Conservation (phyloP, 495 filamentous ascomycete species). For the Hypoxylon fuscum region DNA sequence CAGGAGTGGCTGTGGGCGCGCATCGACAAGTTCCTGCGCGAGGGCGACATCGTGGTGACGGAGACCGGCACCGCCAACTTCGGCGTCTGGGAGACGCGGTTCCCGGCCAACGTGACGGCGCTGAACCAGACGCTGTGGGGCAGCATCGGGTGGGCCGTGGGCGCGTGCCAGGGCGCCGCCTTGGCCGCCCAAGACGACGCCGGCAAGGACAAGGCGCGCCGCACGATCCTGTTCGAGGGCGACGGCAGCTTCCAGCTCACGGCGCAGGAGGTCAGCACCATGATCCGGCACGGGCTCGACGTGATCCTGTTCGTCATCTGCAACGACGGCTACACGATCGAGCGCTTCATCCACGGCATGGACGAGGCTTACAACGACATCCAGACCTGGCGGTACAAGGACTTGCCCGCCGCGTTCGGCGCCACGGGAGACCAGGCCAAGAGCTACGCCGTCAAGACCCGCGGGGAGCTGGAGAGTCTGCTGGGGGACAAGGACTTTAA, state of each 20-base stretch:
- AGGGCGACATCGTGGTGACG: constrained; percentile 82
- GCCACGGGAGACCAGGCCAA: constrained; percentile 62
- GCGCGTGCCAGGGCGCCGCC: constrained; percentile 79
- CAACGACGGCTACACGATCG: constrained; percentile 81
- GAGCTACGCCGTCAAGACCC: constrained; percentile 75
- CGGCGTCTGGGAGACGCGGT: constrained; percentile 87
- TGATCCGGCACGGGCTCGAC: constrained; percentile 78
- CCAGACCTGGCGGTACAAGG: constrained; percentile 73
- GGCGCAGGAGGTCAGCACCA: constrained; percentile 85
- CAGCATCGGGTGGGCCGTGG: constrained; percentile 84
- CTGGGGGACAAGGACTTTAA: constrained; percentile 74
- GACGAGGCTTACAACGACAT: constrained; percentile 84
- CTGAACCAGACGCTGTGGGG: constrained; percentile 91
- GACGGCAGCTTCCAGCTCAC: constrained; percentile 90
- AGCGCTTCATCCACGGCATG: constrained; percentile 80
- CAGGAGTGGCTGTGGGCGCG: constrained; percentile 90
- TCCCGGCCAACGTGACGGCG: constrained; percentile 76
- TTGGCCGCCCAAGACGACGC: constrained; percentile 71
- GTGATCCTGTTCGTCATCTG: constrained; percentile 85
- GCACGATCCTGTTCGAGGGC: constrained; percentile 85
- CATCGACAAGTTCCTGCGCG: constrained; percentile 78
- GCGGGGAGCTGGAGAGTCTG: constrained; percentile 72
- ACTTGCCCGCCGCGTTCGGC: constrained; percentile 74
- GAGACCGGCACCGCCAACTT: constrained; percentile 93
- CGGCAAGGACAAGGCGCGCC: constrained; percentile 47